Percentiles rank a stretch among this genome's conserved stretches.
These are phyloP conservation scores for Boechera retrofracta DNA, from an alignment of 345 rosid species.

Conservation along the genomic window DNA sequence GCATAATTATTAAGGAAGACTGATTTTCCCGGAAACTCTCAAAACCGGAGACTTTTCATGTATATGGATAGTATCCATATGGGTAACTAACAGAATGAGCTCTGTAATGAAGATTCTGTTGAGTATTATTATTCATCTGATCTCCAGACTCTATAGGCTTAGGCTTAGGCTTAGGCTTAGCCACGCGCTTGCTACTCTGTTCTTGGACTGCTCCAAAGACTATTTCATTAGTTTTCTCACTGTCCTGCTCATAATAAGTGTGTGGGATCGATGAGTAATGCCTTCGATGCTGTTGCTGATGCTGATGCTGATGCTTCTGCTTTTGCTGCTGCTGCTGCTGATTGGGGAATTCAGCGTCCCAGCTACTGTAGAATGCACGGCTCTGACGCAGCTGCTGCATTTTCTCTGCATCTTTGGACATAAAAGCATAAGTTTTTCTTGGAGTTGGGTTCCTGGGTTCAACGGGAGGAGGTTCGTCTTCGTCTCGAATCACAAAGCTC, in stretches of 20 bases:
- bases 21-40: slow-evolving; percentile 22
- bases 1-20: slow-evolving; percentile 20
- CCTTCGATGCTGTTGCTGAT: slow-evolving; percentile 66
- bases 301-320: slow-evolving; percentile 56
- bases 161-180: slow-evolving; percentile 68
- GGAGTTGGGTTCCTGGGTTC: slow-evolving; percentile 88
- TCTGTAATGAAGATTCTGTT: slow-evolving; percentile 56
- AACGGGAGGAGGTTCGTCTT: slow-evolving; percentile 86
- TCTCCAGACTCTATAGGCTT: slow-evolving; percentile 68
- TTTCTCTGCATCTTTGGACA: slow-evolving; percentile 95
- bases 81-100: slow-evolving; percentile 52
- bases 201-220: slow-evolving; percentile 93
- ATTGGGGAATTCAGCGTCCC: slow-evolving; percentile 66
- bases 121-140: slow-evolving; percentile 48
- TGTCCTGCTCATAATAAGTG: slow-evolving; percentile 77
- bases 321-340: slow-evolving; percentile 60
- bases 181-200: slow-evolving; percentile 54
- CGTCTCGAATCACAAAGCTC: slow-evolving; percentile 76
- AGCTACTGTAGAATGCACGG: slow-evolving; percentile 68
- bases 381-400: slow-evolving; percentile 88
- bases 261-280: slow-evolving; percentile 72
- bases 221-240: slow-evolving; percentile 79
- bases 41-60: slow-evolving; percentile 37
- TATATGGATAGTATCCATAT: slow-evolving; percentile 54
- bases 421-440: slow-evolving; percentile 84